Evolutionary conservation across 2,329 filamentous ascomycete species (phyloP).

Genomic region (Aspergillus oerlinghausenensis): DNA sequence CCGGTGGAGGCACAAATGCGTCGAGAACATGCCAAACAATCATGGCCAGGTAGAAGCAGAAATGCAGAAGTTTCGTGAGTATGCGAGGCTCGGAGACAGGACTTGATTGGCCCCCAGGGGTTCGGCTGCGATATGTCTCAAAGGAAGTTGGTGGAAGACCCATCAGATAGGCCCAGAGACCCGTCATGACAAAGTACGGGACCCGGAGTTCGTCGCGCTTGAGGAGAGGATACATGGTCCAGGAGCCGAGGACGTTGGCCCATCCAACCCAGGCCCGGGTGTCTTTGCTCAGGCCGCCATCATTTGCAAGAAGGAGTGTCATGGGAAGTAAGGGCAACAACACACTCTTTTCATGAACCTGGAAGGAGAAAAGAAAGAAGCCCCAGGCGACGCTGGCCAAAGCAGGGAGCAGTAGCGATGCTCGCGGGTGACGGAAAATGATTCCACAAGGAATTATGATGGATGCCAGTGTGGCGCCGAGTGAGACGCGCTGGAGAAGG

Average conservation of each 20-base stretch:
- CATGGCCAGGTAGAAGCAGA: slow-evolving; percentile 73
- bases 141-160: slow-evolving; percentile 76
- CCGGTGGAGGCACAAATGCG: slow-evolving; percentile 62
- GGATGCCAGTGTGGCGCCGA: slow-evolving; percentile 67
- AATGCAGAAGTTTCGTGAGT: slow-evolving; percentile 67
- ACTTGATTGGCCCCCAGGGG: slow-evolving; percentile 23
- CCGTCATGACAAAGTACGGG: slow-evolving; percentile 77
- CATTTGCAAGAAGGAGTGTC: slow-evolving; percentile 77
- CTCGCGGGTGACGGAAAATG: slow-evolving; percentile 72
- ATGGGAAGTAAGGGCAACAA: slow-evolving; percentile 88
- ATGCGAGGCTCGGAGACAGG: slow-evolving; percentile 46
- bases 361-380: slow-evolving; percentile 96
- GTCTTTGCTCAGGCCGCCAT: slow-evolving; percentile 70
- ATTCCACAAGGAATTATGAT: slow-evolving; percentile 76
- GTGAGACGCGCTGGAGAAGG: slow-evolving; percentile 70
- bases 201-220: slow-evolving; percentile 76
- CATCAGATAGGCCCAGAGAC: slow-evolving; percentile 87
- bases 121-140: slow-evolving; percentile 59
- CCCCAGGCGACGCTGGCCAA: slow-evolving; percentile 87
- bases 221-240: slow-evolving; percentile 92
- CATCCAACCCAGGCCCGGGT: slow-evolving; percentile 91
- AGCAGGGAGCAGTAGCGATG: slow-evolving; percentile 70
- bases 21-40: slow-evolving; percentile 75
- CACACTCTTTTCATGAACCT: slow-evolving; percentile 97
- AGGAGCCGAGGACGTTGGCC: slow-evolving; percentile 80